phyloP scores from a whole-genome alignment of 371 early-diverging fungal species.

The Mucor racemosus region DNA sequence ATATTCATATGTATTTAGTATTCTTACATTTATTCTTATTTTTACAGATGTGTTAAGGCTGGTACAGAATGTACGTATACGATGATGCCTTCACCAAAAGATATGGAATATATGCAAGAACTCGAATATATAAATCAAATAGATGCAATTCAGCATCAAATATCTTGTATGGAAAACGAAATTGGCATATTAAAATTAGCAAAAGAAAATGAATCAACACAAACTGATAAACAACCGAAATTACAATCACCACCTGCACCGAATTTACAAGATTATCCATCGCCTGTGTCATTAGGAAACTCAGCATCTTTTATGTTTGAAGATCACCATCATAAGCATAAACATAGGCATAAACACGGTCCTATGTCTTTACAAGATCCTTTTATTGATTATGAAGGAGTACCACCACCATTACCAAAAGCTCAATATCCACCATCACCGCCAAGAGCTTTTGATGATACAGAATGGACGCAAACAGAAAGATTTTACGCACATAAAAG shows the following conservation, averaged over 20 bases:
- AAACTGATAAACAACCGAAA: constrained; percentile 1
- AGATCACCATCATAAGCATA: not conserved
- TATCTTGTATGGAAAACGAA: constrained; percentile 27
- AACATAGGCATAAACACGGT: not conserved
- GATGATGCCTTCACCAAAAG: constrained; percentile 41
- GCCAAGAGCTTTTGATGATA: not conserved
- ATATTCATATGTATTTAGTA: no score
- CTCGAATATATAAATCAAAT: constrained; percentile 29
- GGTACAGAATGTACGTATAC: constrained; percentile 38
- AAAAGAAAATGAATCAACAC: not conserved
- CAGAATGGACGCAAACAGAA: not conserved
- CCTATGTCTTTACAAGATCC: not conserved
- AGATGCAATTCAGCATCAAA: constrained; percentile 18
- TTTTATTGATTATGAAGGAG: not conserved
- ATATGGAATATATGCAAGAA: constrained; percentile 44
- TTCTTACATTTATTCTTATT: not conserved
- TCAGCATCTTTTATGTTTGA: not conserved
- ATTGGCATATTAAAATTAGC: constrained; percentile 14
- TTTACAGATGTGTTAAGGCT: constrained; percentile 36
- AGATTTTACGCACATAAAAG: not conserved
- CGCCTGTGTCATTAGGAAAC: constrained; percentile 14
- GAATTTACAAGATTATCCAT: constrained; percentile 20
- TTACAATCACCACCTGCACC: not conserved
- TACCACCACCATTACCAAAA: not conserved
- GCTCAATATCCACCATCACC: not conserved